Evolutionary conservation across 164 flowering plant species (phyloP).

Genomic region (Aristolochia californica): DNA sequence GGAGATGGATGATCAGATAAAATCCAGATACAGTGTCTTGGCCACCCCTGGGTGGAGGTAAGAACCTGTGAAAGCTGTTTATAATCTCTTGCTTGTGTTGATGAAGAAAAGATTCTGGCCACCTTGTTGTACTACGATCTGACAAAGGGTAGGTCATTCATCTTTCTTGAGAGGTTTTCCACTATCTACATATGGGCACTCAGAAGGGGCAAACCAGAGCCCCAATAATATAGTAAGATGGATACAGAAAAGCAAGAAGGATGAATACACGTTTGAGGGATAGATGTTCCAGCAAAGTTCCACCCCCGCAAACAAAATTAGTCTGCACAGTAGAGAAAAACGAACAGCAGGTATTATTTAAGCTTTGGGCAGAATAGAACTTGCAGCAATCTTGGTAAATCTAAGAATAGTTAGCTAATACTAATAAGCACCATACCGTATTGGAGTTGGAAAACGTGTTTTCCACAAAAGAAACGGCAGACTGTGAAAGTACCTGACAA

Average conservation of each 20-base stretch:
- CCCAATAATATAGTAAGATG: slow-evolving; percentile 64
- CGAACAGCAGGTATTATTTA: neutral
- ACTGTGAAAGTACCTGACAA: slow-evolving; percentile 78
- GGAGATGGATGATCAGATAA: too few relatives aligned
- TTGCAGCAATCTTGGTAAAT: neutral
- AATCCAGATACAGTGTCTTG: too few relatives aligned
- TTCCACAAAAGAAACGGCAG: slow-evolving; percentile 78
- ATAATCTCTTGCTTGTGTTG: too few relatives aligned
- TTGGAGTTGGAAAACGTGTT: slow-evolving; percentile 40
- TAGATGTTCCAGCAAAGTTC: slow-evolving; percentile 90
- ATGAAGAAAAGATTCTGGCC: neutral
- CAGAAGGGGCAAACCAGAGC: slow-evolving; percentile 57
- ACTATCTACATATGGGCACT: slow-evolving; percentile 37
- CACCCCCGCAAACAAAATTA: slow-evolving; percentile 54
- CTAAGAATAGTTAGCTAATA: neutral
- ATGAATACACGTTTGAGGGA: slow-evolving; percentile 72
- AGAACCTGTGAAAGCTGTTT: too few relatives aligned
- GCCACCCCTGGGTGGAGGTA: too few relatives aligned
- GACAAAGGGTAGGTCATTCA: slow-evolving; percentile 26
- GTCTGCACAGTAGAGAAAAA: slow-evolving; percentile 25
- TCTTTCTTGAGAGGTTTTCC: slow-evolving; percentile 21
- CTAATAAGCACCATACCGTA: slow-evolving; percentile 36
- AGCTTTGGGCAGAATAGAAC: neutral
- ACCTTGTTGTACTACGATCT: neutral
- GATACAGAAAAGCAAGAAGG: slow-evolving; percentile 46